Percentiles rank a stretch among this genome's conserved stretches.
phyloP scores from a whole-genome alignment of 352 stramenopile genomes.

The Pilasporangium apinafurcum region DNA sequence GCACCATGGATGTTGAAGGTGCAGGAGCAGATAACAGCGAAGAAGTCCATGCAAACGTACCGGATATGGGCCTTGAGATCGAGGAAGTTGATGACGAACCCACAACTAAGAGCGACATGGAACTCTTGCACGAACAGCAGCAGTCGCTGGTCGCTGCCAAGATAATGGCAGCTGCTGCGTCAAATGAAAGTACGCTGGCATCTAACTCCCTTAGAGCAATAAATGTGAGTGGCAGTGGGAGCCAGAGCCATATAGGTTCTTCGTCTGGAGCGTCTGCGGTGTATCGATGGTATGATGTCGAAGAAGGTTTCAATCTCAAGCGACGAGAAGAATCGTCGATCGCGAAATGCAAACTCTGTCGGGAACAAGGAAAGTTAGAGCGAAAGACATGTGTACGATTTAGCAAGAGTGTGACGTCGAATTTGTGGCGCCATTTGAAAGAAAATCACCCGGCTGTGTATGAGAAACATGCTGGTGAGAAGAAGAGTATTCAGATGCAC shows the following conservation, averaged over 20 bases:
- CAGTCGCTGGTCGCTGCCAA: conserved; percentile 1
- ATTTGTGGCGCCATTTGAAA: conserved; percentile 76
- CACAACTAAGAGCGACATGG: conserved; percentile 12
- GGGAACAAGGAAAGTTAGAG: conserved; percentile 47
- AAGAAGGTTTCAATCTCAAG: conserved; percentile 49
- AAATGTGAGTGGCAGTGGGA: neutral
- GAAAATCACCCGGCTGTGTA: conserved; percentile 78
- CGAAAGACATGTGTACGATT: conserved; percentile 69
- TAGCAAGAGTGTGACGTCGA: conserved; percentile 82
- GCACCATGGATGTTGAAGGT: no score
- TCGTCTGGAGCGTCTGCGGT: conserved; percentile 31
- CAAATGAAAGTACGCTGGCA: neutral
- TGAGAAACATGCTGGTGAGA: conserved; percentile 60
- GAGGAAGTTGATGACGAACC: conserved; percentile 6
- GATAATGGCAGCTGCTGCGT: neutral
- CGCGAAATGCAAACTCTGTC: conserved; percentile 57
- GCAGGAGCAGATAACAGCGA: neutral
- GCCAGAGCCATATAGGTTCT: neutral
- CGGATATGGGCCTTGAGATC: conserved; percentile 8
- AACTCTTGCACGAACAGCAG: conserved; percentile 5
- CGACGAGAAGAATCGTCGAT: conserved; percentile 69
- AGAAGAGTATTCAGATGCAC: conserved; percentile 77
- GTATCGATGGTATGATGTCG: conserved; percentile 77
- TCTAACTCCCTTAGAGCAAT: neutral
- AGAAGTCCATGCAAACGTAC: neutral